Evolutionary conservation across 305 asterid genomes (phyloP).

Genomic region (Striga hermonthica): DNA sequence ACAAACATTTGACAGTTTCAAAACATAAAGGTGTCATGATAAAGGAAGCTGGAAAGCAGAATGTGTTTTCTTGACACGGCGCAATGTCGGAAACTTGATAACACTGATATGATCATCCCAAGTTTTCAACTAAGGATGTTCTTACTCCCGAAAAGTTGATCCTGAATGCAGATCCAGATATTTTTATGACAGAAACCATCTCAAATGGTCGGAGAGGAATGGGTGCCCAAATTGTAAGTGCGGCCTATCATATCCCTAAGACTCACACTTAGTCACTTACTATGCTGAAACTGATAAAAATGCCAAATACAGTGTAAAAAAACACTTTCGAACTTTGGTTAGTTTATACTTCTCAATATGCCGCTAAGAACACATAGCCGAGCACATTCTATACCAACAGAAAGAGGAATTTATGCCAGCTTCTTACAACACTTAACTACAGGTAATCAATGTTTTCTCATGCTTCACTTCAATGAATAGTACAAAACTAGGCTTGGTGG

Average conservation of each 20-base stretch:
- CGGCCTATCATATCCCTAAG: not conserved
- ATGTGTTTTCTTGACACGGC: no score
- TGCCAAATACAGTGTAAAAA: not conserved
- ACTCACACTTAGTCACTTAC: not conserved
- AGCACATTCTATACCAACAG: not conserved
- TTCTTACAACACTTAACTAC: not conserved
- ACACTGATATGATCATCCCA: not conserved
- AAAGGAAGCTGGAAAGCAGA: no score
- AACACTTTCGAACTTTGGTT: not conserved
- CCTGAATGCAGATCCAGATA: not conserved
- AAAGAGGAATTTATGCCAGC: not conserved
- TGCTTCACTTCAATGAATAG: conserved; percentile 9
- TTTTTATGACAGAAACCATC: not conserved
- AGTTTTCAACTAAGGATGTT: conserved; percentile 12
- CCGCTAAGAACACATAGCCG: not conserved
- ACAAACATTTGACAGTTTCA: conserved; percentile 12
- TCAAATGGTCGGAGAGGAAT: not conserved
- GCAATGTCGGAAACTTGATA: no score
- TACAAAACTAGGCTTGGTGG: not conserved
- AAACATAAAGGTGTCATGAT: not conserved
- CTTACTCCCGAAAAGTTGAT: not conserved
- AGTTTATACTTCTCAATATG: not conserved
- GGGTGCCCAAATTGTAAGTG: not conserved
- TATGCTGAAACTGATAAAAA: not conserved
- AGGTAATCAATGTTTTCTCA: conserved; percentile 1